Evolutionary conservation across 257 asterid species (phyloP).

Genomic region (Capsicum pubescens): DNA sequence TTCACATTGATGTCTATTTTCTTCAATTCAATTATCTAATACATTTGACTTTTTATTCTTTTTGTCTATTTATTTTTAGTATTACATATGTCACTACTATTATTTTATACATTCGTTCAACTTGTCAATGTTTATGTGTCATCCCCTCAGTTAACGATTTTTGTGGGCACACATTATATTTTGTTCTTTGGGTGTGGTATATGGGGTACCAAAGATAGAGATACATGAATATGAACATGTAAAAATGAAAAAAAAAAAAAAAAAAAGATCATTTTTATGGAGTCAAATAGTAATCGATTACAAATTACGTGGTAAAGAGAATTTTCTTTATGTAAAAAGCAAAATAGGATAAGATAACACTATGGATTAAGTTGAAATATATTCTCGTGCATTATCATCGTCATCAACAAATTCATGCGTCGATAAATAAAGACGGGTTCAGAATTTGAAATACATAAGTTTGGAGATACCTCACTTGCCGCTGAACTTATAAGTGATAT

Average conservation of each 20-base stretch:
- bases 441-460: background rate
- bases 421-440: background rate
- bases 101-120: background rate
- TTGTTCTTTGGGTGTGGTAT: background rate
- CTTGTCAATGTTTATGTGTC: conserved; percentile 4
- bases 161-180: conserved; percentile 18
- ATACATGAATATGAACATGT: background rate
- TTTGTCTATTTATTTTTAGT: conserved; percentile 22
- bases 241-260: background rate
- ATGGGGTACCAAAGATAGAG: too few species aligned
- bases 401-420: background rate
- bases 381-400: background rate
- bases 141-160: background rate
- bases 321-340: background rate
- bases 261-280: background rate
- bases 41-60: conserved; percentile 8
- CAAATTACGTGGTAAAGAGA: conserved; percentile 15
- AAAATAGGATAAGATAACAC: background rate
- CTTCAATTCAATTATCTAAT: background rate
- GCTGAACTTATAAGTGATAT: background rate
- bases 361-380: conserved; percentile 6
- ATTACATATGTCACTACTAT: background rate
- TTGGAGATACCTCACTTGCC: too few species aligned
- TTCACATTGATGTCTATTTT: background rate
- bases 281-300: conserved; percentile 17